Evolutionary conservation across 176 grass and related monocot species (phyloP).

Genomic region (Triticum timopheevii): DNA sequence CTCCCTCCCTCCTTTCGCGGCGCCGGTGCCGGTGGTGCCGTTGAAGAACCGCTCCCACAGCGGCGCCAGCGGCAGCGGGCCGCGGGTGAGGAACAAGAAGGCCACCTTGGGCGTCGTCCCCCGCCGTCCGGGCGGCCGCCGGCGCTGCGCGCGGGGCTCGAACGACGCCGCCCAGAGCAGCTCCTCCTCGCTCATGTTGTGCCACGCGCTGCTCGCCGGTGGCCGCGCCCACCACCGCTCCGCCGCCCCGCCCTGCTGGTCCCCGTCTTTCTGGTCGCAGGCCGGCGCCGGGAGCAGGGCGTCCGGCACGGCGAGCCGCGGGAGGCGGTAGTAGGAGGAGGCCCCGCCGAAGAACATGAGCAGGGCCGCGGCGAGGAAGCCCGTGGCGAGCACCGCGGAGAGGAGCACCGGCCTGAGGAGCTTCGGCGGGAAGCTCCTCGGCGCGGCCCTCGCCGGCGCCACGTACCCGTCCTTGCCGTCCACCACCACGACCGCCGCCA

Average conservation of each 20-base stretch:
- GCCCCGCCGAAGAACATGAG: neutral
- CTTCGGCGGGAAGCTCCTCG: slow-evolving; percentile 29
- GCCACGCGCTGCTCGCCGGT: slow-evolving; percentile 40
- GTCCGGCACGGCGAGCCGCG: slow-evolving; percentile 18
- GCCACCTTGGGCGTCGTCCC: slow-evolving; percentile 61
- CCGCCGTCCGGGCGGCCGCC: slow-evolving; percentile 43
- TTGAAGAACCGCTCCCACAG: slow-evolving; percentile 89
- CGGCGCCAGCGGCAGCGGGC: slow-evolving; percentile 64
- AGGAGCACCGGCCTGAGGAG: slow-evolving; percentile 40
- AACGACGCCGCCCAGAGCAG: slow-evolving; percentile 81
- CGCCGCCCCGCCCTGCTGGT: neutral
- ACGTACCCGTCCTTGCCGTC: slow-evolving; percentile 8
- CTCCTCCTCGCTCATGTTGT: slow-evolving; percentile 88
- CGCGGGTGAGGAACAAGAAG: slow-evolving; percentile 92
- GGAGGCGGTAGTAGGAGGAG: neutral
- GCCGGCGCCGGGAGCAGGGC: neutral
- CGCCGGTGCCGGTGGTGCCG: slow-evolving; percentile 10
- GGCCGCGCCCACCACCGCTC: slow-evolving; percentile 37
- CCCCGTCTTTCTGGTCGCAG: neutral
- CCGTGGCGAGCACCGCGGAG: slow-evolving; percentile 34
- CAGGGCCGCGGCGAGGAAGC: slow-evolving; percentile 30
- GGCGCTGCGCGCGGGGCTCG: slow-evolving; percentile 32
- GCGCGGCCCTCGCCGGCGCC: neutral
- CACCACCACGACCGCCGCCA: accelerated
- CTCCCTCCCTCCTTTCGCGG: neutral